Percentiles rank a stretch among this genome's conserved stretches.
phyloP scores from a whole-genome alignment of 441 rosid genomes.

The Bruguiera hainesii region DNA sequence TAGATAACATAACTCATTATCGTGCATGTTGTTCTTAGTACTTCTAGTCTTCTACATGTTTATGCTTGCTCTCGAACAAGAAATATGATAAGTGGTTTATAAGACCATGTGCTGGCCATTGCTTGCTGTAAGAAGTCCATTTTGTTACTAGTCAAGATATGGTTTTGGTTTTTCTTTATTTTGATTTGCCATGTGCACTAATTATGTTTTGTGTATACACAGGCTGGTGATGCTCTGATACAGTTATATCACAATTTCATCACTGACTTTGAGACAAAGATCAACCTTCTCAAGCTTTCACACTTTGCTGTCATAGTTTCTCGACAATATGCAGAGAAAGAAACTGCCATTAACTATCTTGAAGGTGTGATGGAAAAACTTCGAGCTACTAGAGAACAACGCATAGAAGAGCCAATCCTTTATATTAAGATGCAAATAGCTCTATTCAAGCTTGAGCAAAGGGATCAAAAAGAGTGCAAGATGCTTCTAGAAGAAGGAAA shows the following conservation, averaged over 20 bases:
- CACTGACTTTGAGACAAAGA: constrained; percentile 91
- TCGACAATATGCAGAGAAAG: constrained; percentile 80
- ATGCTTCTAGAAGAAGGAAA: constrained; percentile 89
- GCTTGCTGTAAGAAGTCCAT: too few relatives aligned
- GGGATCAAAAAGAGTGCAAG: constrained; percentile 85
- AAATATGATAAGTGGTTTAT: too few relatives aligned
- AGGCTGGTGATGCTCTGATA: constrained; percentile 91
- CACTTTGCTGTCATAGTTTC: constrained; percentile 92
- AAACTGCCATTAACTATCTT: constrained; percentile 73
- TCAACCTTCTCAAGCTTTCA: constrained; percentile 92
- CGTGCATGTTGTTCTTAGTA: too few relatives aligned
- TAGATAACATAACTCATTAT: too few relatives aligned
- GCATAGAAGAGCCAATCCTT: constrained; percentile 80
- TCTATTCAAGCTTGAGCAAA: constrained; percentile 75
- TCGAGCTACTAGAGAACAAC: constrained; percentile 63
- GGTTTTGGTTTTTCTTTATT: neutral
- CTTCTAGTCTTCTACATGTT: too few relatives aligned
- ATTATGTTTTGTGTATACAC: constrained; percentile 21
- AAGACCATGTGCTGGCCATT: too few relatives aligned
- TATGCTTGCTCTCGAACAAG: too few relatives aligned
- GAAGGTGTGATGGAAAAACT: constrained; percentile 86
- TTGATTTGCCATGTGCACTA: neutral
- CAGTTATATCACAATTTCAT: constrained; percentile 87
- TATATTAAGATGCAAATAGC: constrained; percentile 89
- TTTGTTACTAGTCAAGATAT: neutral